Percentiles rank a stretch among this genome's conserved stretches.
phyloP scores from a whole-genome alignment of 2,329 filamentous ascomycete genomes.

The Nectriaceae sp. region DNA sequence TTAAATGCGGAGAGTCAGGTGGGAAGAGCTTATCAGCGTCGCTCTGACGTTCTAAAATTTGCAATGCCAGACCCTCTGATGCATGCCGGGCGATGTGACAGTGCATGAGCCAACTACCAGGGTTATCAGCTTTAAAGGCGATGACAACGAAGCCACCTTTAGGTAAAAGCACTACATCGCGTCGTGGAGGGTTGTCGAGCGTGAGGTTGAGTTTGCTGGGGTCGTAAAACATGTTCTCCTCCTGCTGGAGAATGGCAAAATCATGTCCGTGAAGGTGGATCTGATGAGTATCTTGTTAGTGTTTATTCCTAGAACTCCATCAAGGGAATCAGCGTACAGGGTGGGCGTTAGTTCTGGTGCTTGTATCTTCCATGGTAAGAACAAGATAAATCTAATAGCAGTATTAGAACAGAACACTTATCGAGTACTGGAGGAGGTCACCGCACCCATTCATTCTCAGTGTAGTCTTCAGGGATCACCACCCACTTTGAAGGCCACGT shows the following conservation, averaged over 20 bases:
- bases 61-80: constrained; percentile 28
- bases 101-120: constrained; percentile 50
- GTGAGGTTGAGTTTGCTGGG: constrained; percentile 13
- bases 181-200: constrained; percentile 47
- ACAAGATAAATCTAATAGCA: constrained; percentile 14
- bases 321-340: constrained; percentile 12
- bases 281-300: constrained; percentile 4
- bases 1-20: neutral
- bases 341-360: constrained; percentile 10
- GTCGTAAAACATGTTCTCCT: constrained; percentile 9
- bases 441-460: constrained; percentile 19
- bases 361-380: constrained; percentile 12
- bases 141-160: constrained; percentile 45
- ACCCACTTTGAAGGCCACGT: constrained; percentile 16
- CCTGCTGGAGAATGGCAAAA: constrained; percentile 22
- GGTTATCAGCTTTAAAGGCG: constrained; percentile 49
- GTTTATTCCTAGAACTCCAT: neutral
- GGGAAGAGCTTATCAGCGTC: constrained; percentile 13
- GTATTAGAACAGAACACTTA: neutral
- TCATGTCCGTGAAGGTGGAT: constrained; percentile 27
- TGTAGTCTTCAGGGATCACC: constrained; percentile 21
- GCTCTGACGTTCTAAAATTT: constrained; percentile 21
- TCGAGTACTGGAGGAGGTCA: rapidly evolving
- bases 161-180: constrained; percentile 51
- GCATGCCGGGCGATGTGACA: constrained; percentile 53